Base-by-base conservation (phyloP, 352 stramenopile species). In the Globisporangium nunn region DNA sequence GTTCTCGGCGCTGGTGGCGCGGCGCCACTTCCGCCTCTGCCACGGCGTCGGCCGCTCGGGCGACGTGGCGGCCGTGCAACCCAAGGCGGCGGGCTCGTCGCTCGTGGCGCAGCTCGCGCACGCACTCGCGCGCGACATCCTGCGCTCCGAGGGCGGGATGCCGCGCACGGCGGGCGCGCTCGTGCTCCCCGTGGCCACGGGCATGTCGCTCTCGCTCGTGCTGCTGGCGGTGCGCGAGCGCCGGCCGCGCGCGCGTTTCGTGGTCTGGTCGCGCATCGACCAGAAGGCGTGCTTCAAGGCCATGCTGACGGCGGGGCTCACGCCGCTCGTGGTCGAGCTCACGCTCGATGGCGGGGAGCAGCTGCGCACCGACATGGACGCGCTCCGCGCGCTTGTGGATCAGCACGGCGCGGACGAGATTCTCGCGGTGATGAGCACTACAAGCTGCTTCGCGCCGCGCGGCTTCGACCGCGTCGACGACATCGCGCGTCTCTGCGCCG, bases 211-310 rank as follows among this genome's bases (percentile, higher is more conserved):
- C 39, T 74, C 88, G 28, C 69, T 99, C 18, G 78, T 96, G 33
- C 60, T 99, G 50, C 78, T 93, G 37, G 76, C 89, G 43, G 66
- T 99, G n/a, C 75, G 70, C 33, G 67, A 73, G 54, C 54, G 61
- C 3, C 83, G 78, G 11, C 67, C 81, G 11, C 14, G 62, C 12
- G 70, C 75, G 45, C 84, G 70, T 41, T 91, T 88, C 68, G 88
- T 98, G 40, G 68, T 98, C 43, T 98, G 88, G 88, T 84, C 89
- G 41, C 83, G 97, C 15, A 99, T 99, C 68, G 97, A 99, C 81
- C 97, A 99, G 75, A 99, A 99, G 72, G 98, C 92, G 50, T 99
- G 96, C 72, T 97, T 98, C 74, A 99, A 99, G 71, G 87, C 93
- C 11, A 98, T 99, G 56, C 64, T 95, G 31, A 85, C 93, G 15